A percentile compares a stretch with the other conserved stretches of the same genome.
Conservation (phyloP, 164 flowering plant species). For the Stephania cephalantha region DNA sequence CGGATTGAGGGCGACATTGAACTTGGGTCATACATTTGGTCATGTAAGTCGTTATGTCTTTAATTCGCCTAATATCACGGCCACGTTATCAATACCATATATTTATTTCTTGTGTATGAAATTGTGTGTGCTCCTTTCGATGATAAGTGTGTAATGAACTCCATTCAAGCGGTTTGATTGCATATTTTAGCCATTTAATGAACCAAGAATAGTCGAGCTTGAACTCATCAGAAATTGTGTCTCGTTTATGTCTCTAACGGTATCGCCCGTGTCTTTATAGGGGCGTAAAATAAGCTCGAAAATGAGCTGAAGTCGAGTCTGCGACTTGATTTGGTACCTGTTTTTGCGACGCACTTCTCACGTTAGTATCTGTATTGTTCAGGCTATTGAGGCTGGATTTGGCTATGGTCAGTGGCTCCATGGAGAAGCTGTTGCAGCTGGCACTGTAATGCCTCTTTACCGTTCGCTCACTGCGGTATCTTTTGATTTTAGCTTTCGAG, state of each 20-base stretch:
- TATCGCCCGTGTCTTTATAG: too few relatives aligned
- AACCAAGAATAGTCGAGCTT: too few relatives aligned
- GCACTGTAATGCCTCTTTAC: conserved; percentile 47
- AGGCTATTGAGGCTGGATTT: conserved; percentile 92
- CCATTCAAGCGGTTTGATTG: not conserved
- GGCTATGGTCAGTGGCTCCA: conserved; percentile 99
- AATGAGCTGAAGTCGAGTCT: too few relatives aligned
- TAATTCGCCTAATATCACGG: too few relatives aligned
- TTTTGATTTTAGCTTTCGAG: not conserved
- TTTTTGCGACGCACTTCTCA: not conserved
- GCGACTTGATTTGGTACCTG: not conserved
- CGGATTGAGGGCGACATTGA: conserved; percentile 88
- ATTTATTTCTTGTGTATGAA: not conserved
- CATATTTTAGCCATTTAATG: not conserved
- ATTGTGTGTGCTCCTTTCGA: not conserved
- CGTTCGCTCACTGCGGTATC: not conserved
- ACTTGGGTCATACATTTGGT: conserved; percentile 97
- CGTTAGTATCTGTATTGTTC: conserved; percentile 15
- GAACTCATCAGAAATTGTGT: too few relatives aligned
- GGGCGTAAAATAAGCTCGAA: too few relatives aligned
- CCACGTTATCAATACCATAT: not conserved
- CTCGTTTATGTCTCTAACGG: too few relatives aligned
- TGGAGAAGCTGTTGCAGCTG: conserved; percentile 99
- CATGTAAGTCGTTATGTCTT: conserved; percentile 52
- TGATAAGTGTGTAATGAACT: not conserved